A percentile compares a stretch with the other conserved stretches of the same genome.
These are phyloP conservation scores for Conringia planisiliqua DNA, from an alignment of 345 rosid species.

Conservation along the genomic window DNA sequence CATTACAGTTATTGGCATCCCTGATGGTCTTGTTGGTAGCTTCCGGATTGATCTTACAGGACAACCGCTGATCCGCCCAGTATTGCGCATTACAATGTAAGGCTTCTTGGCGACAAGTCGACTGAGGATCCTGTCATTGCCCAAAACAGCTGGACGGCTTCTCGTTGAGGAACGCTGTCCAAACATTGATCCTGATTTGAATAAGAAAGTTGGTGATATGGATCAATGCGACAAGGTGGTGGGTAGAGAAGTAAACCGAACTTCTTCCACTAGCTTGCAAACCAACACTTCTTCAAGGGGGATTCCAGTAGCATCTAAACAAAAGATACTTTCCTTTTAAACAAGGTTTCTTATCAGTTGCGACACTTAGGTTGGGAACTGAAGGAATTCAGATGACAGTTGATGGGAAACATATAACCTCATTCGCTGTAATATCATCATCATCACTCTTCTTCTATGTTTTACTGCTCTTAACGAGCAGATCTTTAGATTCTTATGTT, in stretches of 20 bases:
- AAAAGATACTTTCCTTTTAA: constrained; percentile 83
- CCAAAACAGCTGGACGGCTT: constrained; percentile 90
- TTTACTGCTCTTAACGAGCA: not conserved
- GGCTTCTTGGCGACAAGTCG: constrained; percentile 91
- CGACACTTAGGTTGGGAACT: constrained; percentile 82
- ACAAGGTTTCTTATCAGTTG: constrained; percentile 76
- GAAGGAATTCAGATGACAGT: constrained; percentile 95
- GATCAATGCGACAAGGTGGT: constrained; percentile 84
- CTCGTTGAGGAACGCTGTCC: constrained; percentile 98
- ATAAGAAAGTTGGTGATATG: constrained; percentile 85
- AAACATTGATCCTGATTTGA: constrained; percentile 63
- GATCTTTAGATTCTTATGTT: constrained; percentile 25
- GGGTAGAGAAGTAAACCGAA: constrained; percentile 55
- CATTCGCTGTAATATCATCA: constrained; percentile 75
- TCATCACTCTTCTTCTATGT: constrained; percentile 11
- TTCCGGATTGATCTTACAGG: constrained; percentile 87
- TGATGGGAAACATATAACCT: constrained; percentile 94
- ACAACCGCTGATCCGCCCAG: constrained; percentile 91
- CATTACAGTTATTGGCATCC: constrained; percentile 81
- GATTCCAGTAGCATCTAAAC: constrained; percentile 32
- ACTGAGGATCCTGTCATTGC: constrained; percentile 98
- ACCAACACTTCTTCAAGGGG: constrained; percentile 40
- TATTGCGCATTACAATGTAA: constrained; percentile 85
- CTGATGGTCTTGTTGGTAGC: constrained; percentile 83
- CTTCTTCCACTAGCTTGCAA: constrained; percentile 28